phyloP scores from a whole-genome alignment of 805 yeast species.

The Wickerhamomyces queroliae region DNA sequence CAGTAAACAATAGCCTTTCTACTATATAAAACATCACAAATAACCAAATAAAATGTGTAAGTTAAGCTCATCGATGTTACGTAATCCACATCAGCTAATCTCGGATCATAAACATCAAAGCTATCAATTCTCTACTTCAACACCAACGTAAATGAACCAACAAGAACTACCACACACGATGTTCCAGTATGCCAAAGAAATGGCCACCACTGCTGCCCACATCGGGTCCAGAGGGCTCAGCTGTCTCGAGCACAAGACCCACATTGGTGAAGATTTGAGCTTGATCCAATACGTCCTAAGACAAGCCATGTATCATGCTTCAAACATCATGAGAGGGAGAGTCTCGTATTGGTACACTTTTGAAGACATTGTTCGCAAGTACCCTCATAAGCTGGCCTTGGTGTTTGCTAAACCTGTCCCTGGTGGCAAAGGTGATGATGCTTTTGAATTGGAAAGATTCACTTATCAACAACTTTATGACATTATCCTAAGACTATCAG shows the following conservation, averaged over 20 bases:
- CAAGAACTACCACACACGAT: neutral
- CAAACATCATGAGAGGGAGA: slow-evolving; percentile 20
- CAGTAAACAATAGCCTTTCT: too few species aligned
- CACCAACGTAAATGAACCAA: too few species aligned
- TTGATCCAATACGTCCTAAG: slow-evolving; percentile 39
- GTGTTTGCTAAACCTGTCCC: slow-evolving; percentile 41
- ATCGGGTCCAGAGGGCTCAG: slow-evolving; percentile 26
- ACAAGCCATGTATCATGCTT: slow-evolving; percentile 34
- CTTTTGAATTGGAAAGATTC: slow-evolving; percentile 53
- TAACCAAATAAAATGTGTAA: too few species aligned
- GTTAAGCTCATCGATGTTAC: too few species aligned
- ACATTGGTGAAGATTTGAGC: slow-evolving; percentile 46
- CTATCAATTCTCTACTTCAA: too few species aligned
- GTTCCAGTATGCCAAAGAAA: neutral
- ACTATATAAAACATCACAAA: too few species aligned
- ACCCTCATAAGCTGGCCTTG: slow-evolving; percentile 54
- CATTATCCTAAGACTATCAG: slow-evolving; percentile 58
- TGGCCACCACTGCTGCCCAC: neutral
- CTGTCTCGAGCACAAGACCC: slow-evolving; percentile 41
- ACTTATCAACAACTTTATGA: slow-evolving; percentile 69
- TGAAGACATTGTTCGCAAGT: slow-evolving; percentile 44
- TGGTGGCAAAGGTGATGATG: slow-evolving; percentile 38
- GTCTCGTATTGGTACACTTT: slow-evolving; percentile 67
- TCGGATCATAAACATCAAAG: too few species aligned
- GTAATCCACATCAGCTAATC: too few species aligned